Conservation (phyloP, 129 eudicot species). For the Logfia minima region DNA sequence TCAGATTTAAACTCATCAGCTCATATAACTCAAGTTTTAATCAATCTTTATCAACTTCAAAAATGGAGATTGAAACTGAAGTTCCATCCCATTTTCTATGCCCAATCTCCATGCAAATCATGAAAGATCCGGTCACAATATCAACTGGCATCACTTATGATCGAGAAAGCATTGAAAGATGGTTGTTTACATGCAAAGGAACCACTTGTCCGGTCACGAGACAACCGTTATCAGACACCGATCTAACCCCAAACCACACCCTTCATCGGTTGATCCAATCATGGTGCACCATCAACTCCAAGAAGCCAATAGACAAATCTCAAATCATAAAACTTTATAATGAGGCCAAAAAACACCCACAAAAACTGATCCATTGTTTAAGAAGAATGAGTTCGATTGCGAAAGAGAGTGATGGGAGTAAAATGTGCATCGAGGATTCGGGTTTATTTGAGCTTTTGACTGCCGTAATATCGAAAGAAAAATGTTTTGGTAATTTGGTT, state of each 20-base stretch:
- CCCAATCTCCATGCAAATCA: conserved; percentile 87
- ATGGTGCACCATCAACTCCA: conserved; percentile 66
- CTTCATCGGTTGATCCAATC: conserved; percentile 82
- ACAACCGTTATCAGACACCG: conserved; percentile 39
- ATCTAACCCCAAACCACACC: conserved; percentile 80
- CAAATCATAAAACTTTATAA: conserved; percentile 49
- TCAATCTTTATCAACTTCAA: background rate
- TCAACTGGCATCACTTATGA: conserved; percentile 88
- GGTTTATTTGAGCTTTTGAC: conserved; percentile 48
- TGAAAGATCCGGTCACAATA: conserved; percentile 86
- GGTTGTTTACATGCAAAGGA: conserved; percentile 57
- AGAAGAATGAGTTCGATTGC: conserved; percentile 46
- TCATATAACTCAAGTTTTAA: background rate
- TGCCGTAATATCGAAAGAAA: conserved; percentile 22
- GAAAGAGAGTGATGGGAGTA: conserved; percentile 28
- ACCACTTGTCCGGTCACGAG: conserved; percentile 73
- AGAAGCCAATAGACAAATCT: conserved; percentile 36
- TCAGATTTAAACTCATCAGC: conserved; percentile 18
- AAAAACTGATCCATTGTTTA: conserved; percentile 34
- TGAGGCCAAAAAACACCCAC: conserved; percentile 47
- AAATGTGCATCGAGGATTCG: conserved; percentile 33
- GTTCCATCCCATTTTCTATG: conserved; percentile 76
- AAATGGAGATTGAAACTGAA: conserved; percentile 50
- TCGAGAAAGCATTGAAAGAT: conserved; percentile 62
- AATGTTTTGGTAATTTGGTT: background rate